Percentiles rank a stretch among this genome's conserved stretches.
Conservation (phyloP, 1,284 basidiomycete genomes). For the Thecaphora thlaspeos region DNA sequence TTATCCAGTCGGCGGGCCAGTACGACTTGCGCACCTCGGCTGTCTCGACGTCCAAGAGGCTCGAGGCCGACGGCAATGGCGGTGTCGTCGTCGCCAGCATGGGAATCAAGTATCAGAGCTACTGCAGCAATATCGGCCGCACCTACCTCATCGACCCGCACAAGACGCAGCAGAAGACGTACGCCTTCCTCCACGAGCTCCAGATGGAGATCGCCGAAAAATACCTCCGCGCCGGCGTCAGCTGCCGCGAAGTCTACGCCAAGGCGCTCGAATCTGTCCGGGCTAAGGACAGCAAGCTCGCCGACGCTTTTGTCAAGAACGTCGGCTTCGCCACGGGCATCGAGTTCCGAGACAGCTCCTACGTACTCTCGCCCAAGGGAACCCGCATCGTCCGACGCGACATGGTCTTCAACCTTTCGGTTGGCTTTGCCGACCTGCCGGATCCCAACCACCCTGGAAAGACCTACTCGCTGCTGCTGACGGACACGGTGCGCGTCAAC, state of each 20-base stretch:
- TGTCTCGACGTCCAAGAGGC: slow-evolving; percentile 68
- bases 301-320: slow-evolving; percentile 81
- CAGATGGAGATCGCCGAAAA: slow-evolving; percentile 75
- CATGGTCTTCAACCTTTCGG: slow-evolving; percentile 80
- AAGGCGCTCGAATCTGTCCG: slow-evolving; percentile 72
- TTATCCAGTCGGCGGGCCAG: slow-evolving; percentile 87
- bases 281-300: slow-evolving; percentile 76
- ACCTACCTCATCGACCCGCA: slow-evolving; percentile 94
- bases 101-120: slow-evolving; percentile 88
- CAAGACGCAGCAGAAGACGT: slow-evolving; percentile 67
- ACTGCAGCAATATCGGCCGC: slow-evolving; percentile 85
- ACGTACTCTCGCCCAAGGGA: slow-evolving; percentile 80
- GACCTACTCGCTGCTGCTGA: slow-evolving; percentile 85
- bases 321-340: slow-evolving; percentile 74
- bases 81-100: slow-evolving; percentile 79
- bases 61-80: slow-evolving; percentile 73
- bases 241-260: slow-evolving; percentile 76
- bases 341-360: slow-evolving; percentile 88
- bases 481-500: slow-evolving; percentile 82
- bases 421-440: slow-evolving; percentile 77
- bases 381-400: slow-evolving; percentile 69
- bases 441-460: slow-evolving; percentile 68
- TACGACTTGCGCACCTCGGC: slow-evolving; percentile 87
- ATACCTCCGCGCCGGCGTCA: slow-evolving; percentile 74
- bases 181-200: slow-evolving; percentile 73